Evolutionary conservation across 495 filamentous ascomycete species (phyloP).

Genomic region (Aspergillus sclerotiicarbonarius): DNA sequence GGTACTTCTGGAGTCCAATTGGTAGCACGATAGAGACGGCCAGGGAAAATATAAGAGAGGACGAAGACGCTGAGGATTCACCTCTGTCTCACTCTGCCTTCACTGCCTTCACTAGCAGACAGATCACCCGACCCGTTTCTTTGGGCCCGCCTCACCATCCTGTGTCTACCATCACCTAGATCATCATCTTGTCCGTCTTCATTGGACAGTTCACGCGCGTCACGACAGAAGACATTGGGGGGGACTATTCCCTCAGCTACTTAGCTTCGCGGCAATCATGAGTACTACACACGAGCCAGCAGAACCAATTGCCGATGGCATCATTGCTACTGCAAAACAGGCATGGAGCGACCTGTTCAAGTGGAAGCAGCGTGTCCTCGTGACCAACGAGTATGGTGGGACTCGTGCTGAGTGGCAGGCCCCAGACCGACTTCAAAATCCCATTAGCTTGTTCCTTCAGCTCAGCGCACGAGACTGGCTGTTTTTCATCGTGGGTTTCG

Average conservation of each 20-base stretch:
- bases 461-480: slow-evolving; percentile 57
- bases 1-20: too few species aligned
- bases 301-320: slow-evolving; percentile 58
- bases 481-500: slow-evolving; percentile 62
- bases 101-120: too few species aligned
- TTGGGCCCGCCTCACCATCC: too few species aligned
- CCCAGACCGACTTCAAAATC: slow-evolving; percentile 59
- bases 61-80: not conserved
- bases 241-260: not conserved
- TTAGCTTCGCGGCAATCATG: slow-evolving; percentile 6
- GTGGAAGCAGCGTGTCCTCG: slow-evolving; percentile 64
- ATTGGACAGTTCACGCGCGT: too few species aligned
- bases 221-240: not conserved
- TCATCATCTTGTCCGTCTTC: too few species aligned
- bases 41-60: not conserved
- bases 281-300: slow-evolving; percentile 45
- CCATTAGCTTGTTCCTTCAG: slow-evolving; percentile 57
- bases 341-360: slow-evolving; percentile 60
- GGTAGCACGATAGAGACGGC: not conserved
- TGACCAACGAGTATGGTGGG: slow-evolving; percentile 56
- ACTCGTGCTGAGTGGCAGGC: slow-evolving; percentile 56
- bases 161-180: too few species aligned
- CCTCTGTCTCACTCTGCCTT: not conserved
- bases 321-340: slow-evolving; percentile 57
- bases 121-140: too few species aligned